phyloP scores from a whole-genome alignment of 2,329 filamentous ascomycete genomes.

The Aspergillus awamori region DNA sequence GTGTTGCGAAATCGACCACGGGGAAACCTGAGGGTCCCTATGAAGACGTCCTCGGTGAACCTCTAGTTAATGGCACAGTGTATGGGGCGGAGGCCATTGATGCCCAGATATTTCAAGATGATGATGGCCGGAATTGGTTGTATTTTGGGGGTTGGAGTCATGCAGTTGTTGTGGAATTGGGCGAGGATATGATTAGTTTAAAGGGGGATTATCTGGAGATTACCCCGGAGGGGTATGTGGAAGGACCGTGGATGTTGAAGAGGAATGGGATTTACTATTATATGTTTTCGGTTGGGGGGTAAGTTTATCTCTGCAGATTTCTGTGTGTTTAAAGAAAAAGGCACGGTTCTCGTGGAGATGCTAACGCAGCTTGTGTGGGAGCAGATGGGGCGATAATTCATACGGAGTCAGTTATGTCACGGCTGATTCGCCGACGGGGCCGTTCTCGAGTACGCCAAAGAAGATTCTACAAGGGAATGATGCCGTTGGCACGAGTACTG shows the following conservation, averaged over 20 bases:
- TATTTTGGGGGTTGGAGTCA: constrained; percentile 51
- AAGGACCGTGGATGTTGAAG: constrained; percentile 51
- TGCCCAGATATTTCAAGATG: constrained; percentile 50
- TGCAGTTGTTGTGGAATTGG: constrained; percentile 48
- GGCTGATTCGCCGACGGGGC: constrained; percentile 44
- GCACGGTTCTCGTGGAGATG: not conserved
- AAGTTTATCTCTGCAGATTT: constrained; percentile 8
- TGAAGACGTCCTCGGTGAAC: constrained; percentile 46
- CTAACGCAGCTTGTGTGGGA: constrained; percentile 1
- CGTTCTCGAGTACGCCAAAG: constrained; percentile 43
- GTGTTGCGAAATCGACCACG: constrained; percentile 42
- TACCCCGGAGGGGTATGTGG: constrained; percentile 51
- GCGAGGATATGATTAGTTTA: constrained; percentile 50
- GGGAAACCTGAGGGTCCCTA: constrained; percentile 44
- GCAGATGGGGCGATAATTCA: constrained; percentile 50
- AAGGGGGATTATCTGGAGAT: constrained; percentile 51
- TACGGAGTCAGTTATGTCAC: constrained; percentile 52
- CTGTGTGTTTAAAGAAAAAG: not conserved
- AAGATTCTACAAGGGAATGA: constrained; percentile 41
- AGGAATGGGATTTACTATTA: constrained; percentile 48
- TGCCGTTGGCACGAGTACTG: constrained; percentile 38
- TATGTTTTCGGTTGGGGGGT: constrained; percentile 50
- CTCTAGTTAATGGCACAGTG: constrained; percentile 49
- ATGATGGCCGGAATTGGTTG: constrained; percentile 47
- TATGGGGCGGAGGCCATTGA: constrained; percentile 55